Evolutionary conservation across 208 protist species (phyloP), one percentile per base, ranked within the genome.

Genomic region (Acanthamoeba sp.): DNA sequence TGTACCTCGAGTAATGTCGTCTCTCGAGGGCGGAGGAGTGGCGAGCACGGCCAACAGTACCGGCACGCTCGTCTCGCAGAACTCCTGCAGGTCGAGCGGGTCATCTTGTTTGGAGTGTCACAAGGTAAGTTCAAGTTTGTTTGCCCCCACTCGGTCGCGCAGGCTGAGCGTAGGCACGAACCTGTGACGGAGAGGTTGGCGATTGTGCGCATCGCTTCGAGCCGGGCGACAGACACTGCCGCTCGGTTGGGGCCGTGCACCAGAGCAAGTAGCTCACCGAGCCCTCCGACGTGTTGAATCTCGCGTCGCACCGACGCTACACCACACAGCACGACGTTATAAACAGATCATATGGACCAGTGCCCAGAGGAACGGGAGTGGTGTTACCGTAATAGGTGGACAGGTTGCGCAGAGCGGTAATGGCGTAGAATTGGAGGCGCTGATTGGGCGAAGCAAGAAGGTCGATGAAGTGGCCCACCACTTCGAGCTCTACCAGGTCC

Each of bases 171-270:
- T 73, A 32, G 64, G 64, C 64, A 18, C 64, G 87, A 29, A 94
- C 90, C 90, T 6, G 90, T 85, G 2, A 94, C 71, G 14, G 90
- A 94, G 34, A 94, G 90, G 73, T 94, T 94, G 42, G 90, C 69
- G 48, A 94, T 94, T 18, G 71, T 66, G 24, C 71, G 42, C 69
- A 94, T 84, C 29, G 90, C 90, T 42, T 94, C 90, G 10, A 94
- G 69, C 2, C 90, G 62, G 7, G 71, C 90, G 10, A 94, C 71
- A 50, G 90, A 94, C 34, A 94, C 71, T 34, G 62, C 69, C 20
- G 90, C 71, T 32, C 90, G 90, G 29, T 38, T 69, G 29, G 62
- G 62, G n/a, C 90, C 90, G 57, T 94, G 48, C 29, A 94, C 69
- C 36, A 94, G n/a, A 7, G 32, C 36, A 22, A 94, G 45, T n/a